Conservation (phyloP, 176 grass and related monocot genomes). For the Phoenix dactylifera region DNA sequence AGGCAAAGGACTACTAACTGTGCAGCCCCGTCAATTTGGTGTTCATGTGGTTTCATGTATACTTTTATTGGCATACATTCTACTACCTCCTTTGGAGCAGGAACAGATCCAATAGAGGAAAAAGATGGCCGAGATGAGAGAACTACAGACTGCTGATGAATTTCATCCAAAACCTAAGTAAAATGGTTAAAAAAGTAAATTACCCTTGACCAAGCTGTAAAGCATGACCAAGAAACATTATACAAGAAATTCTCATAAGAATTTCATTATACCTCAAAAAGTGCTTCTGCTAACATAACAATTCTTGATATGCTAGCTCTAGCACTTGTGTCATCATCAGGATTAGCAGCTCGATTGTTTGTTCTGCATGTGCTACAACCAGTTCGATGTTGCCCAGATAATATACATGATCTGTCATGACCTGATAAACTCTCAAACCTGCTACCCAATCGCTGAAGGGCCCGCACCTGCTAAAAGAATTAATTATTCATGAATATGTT, state of each 20-base stretch:
- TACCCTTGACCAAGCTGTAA: neutral
- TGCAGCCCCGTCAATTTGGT: conserved; percentile 46
- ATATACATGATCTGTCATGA: conserved; percentile 86
- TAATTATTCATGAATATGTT: neutral
- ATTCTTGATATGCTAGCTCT: conserved; percentile 94
- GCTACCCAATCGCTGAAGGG: conserved; percentile 92
- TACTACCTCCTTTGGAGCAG: conserved; percentile 78
- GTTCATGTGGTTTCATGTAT: conserved; percentile 57
- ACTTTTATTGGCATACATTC: conserved; percentile 78
- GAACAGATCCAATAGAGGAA: conserved; percentile 88
- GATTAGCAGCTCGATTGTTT: conserved; percentile 43
- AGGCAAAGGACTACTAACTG: conserved; percentile 48
- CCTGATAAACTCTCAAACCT: conserved; percentile 87
- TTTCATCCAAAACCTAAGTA: conserved; percentile 94
- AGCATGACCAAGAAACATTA: conserved; percentile 6
- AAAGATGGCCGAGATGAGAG: conserved; percentile 77
- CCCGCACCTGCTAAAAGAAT: conserved; percentile 60
- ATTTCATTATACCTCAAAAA: conserved; percentile 68
- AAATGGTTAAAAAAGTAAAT: conserved; percentile 11
- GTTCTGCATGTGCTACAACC: conserved; percentile 73
- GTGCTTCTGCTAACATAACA: conserved; percentile 91
- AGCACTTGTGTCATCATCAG: conserved; percentile 69
- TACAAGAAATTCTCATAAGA: neutral
- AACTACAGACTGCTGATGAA: conserved; percentile 85
- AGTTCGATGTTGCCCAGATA: conserved; percentile 80